phyloP scores from a whole-genome alignment of 345 rosid genomes.

The Barbarea vulgaris region DNA sequence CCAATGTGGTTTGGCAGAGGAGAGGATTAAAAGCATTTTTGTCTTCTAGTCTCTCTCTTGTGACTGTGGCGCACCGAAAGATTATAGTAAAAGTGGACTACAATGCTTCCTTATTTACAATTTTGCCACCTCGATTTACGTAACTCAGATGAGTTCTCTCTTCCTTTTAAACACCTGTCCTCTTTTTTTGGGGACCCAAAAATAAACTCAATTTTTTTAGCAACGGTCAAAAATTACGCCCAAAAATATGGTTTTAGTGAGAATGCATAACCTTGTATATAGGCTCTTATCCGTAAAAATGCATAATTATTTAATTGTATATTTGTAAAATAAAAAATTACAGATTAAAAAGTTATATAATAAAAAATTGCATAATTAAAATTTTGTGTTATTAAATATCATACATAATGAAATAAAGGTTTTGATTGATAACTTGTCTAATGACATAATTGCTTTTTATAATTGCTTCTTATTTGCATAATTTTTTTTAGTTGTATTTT shows the following conservation, averaged over 20 bases:
- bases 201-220: conserved; percentile 2
- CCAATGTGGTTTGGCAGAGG: conserved; percentile 10
- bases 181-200: not conserved
- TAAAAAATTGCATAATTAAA: too few relatives aligned
- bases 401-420: too few relatives aligned
- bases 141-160: conserved; percentile 21
- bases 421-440: too few relatives aligned
- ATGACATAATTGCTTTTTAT: too few relatives aligned
- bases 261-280: too few relatives aligned
- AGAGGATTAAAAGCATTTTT: conserved; percentile 14
- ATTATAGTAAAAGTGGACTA: conserved; percentile 22
- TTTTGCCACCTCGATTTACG: conserved; percentile 38
- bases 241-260: conserved; percentile 6
- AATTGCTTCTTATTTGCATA: too few relatives aligned
- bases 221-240: conserved; percentile 35
- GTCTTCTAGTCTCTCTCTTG: conserved; percentile 23
- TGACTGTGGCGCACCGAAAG: conserved; percentile 33
- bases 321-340: too few relatives aligned
- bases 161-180: conserved; percentile 20
- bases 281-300: too few relatives aligned
- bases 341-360: too few relatives aligned
- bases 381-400: too few relatives aligned
- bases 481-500: too few relatives aligned
- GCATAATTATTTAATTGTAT: too few relatives aligned
- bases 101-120: conserved; percentile 7